Percentiles rank a stretch among this genome's conserved stretches.
Evolutionary conservation across 768 basidiomycete genomes (phyloP).

Genomic region (Holtermannia corniformis): DNA sequence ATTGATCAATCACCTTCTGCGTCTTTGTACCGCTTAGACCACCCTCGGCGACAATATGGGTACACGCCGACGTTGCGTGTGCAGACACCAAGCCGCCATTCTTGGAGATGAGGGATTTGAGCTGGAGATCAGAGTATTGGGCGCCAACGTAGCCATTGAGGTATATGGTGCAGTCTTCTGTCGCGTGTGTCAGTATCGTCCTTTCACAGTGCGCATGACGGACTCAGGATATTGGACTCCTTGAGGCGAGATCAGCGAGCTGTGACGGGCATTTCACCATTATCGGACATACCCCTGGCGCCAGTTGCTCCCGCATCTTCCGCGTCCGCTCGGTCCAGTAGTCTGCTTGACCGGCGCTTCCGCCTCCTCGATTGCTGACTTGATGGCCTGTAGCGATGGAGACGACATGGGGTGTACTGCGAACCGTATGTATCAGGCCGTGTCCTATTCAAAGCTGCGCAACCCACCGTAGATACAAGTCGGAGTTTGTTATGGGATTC

Average conservation of each 20-base stretch:
- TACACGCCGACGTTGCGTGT: slow-evolving; percentile 23
- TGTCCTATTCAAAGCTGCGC: neutral
- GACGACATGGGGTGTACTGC: slow-evolving; percentile 32
- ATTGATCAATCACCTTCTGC: slow-evolving; percentile 34
- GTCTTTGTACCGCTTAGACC: slow-evolving; percentile 30
- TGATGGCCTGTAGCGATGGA: slow-evolving; percentile 35
- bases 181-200: slow-evolving; percentile 15
- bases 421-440: neutral
- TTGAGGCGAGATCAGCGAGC: neutral
- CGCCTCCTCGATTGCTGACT: slow-evolving; percentile 30
- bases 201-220: neutral
- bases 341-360: slow-evolving; percentile 21
- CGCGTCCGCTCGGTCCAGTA: slow-evolving; percentile 34
- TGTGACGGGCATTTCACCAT: too few species aligned
- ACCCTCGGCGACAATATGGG: slow-evolving; percentile 32
- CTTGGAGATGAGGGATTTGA: slow-evolving; percentile 26
- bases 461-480: slow-evolving; percentile 25
- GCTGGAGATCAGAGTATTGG: slow-evolving; percentile 29
- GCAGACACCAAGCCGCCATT: slow-evolving; percentile 25
- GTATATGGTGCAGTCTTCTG: slow-evolving; percentile 27
- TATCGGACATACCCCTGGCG: slow-evolving; percentile 14
- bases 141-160: slow-evolving; percentile 34
- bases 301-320: slow-evolving; percentile 32
- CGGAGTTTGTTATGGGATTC: slow-evolving; percentile 37
- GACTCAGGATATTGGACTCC: neutral